Base-by-base conservation (phyloP, 2,329 filamentous ascomycete genomes). In the Colletotrichum aenigma region DNA sequence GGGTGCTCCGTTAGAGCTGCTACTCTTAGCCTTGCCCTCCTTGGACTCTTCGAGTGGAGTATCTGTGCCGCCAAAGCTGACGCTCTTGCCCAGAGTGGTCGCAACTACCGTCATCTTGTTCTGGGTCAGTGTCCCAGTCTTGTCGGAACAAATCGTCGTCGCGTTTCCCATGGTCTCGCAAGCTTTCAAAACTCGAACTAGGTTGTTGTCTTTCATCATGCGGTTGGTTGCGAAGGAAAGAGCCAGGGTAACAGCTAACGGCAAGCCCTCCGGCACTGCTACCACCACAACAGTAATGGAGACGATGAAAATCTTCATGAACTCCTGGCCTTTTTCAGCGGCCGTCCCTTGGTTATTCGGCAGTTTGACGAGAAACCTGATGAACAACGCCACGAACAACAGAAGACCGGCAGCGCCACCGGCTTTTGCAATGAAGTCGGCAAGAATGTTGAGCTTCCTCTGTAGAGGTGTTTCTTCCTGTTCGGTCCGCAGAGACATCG, bases 321-420 rank as follows among this genome's bases (percentile, higher is more conserved):
- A 93, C 43, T 87, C 81, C 79, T 92, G 90, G 4, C 90, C 92
- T 81, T 93, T 94, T 43, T 89, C 82, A 3, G 89, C 86, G 2
- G 91, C 86, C 0, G 85, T 83, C 0, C 78, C 83, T 28, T 79
- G 66, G 78, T 90, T 92, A 26, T 84, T 80, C 4, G 89, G 89
- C 8, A 96, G 87, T 21, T 89, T 84, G 34, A 90, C 93, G 26
- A 94, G 83, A 81, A 96, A 96, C 79, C 95, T 94, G 87, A 96
- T 95, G 80, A 96, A 91, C 9, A 96, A 87, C 8, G 96, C 93
- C 66, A 95, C 86, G 81, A 96, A 96, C n/a, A 96, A 88, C 12
- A 96, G 84, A 18, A 95, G 85, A 70, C 94, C 94, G 62, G 94
- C 93, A 76, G 91, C 91, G 78, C 93, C 91, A 18, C 89, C 74